Conservation (phyloP, 1,284 basidiomycete genomes). For the Athelia psychrophila region DNA sequence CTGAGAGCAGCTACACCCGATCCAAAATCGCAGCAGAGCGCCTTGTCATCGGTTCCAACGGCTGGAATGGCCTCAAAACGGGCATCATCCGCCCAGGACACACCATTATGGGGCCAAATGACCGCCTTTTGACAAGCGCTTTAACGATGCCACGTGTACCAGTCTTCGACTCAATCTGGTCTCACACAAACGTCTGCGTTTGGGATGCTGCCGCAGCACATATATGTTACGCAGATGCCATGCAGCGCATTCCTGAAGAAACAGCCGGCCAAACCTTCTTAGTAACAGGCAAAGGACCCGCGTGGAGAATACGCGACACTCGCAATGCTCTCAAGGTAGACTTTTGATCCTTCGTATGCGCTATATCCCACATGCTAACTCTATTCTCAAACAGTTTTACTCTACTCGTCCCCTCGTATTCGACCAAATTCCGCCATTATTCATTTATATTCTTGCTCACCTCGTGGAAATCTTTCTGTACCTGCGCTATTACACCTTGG, state of each 20-base stretch:
- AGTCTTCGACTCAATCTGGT: constrained; percentile 26
- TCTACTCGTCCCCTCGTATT: constrained; percentile 22
- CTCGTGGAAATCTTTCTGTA: constrained; percentile 26
- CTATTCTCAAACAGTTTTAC: constrained; percentile 19
- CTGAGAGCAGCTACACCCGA: constrained; percentile 24
- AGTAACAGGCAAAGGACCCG: constrained; percentile 26
- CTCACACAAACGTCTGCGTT: constrained; percentile 27
- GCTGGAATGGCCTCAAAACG: constrained; percentile 19
- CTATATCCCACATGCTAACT: background rate
- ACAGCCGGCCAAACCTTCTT: constrained; percentile 29
- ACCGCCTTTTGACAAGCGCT: constrained; percentile 27
- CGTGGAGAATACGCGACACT: constrained; percentile 26
- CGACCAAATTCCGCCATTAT: constrained; percentile 23
- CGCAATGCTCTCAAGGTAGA: constrained; percentile 27
- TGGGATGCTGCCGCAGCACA: constrained; percentile 35
- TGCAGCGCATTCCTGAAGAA: constrained; percentile 19
- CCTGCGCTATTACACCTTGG: constrained; percentile 27
- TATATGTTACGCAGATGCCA: constrained; percentile 26
- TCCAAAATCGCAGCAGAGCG: constrained; percentile 29
- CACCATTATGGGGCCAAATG: constrained; percentile 31
- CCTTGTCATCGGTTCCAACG: constrained; percentile 24
- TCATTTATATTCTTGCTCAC: constrained; percentile 27
- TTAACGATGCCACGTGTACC: constrained; percentile 25
- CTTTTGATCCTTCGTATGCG: background rate
- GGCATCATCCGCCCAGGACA: constrained; percentile 30